Evolutionary conservation across 2,329 filamentous ascomycete genomes (phyloP).

Genomic region (Zymoseptoria pseudotritici): DNA sequence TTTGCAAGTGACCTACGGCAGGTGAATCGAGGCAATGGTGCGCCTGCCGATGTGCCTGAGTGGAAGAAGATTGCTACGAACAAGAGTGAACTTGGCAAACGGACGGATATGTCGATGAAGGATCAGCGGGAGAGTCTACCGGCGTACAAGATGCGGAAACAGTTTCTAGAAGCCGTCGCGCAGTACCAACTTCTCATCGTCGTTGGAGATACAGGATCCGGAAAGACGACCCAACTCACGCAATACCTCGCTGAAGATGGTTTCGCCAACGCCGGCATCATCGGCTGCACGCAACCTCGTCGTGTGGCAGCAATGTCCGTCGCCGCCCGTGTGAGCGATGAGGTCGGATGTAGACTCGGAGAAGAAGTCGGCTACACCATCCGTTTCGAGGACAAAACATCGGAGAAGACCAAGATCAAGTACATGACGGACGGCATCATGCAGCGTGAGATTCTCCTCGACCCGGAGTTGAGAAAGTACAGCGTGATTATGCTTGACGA

Average conservation of each 20-base stretch:
- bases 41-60: constrained; percentile 65
- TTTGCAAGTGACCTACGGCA: constrained; percentile 83
- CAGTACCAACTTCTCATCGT: constrained; percentile 92
- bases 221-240: constrained; percentile 93
- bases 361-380: constrained; percentile 96
- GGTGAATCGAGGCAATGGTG: constrained; percentile 46
- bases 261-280: constrained; percentile 75
- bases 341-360: constrained; percentile 85
- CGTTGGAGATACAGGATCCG: constrained; percentile 92
- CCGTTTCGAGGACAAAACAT: constrained; percentile 91
- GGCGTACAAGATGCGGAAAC: constrained; percentile 83
- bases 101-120: constrained; percentile 87
- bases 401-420: constrained; percentile 84
- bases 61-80: constrained; percentile 76
- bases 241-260: constrained; percentile 98
- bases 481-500: constrained; percentile 98
- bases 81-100: constrained; percentile 75
- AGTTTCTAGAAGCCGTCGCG: constrained; percentile 77
- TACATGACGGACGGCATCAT: constrained; percentile 99
- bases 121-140: constrained; percentile 88
- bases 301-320: constrained; percentile 97
- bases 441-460: constrained; percentile 86
- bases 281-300: constrained; percentile 94
- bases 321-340: constrained; percentile 90
- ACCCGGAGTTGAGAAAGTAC: constrained; percentile 81